Conservation (phyloP, 2,329 filamentous ascomycete genomes). For the Daldinia eschscholtzii region DNA sequence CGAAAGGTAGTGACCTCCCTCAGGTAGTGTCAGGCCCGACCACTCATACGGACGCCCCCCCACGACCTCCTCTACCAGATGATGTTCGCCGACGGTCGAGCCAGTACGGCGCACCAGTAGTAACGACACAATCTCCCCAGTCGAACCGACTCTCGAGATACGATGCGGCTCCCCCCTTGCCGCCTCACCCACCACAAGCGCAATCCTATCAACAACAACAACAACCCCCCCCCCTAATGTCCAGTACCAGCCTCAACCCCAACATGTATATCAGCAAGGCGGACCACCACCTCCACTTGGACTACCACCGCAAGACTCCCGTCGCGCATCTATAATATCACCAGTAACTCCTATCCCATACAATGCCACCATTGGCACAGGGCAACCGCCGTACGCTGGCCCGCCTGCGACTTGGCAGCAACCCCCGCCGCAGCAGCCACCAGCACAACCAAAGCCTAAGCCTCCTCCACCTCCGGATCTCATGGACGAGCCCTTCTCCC, state of each 20-base stretch:
- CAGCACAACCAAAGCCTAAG: slow-evolving; percentile 55
- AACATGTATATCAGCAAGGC: slow-evolving; percentile 38
- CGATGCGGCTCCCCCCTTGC: slow-evolving; percentile 52
- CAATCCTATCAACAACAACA: slow-evolving; percentile 48
- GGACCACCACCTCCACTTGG: background rate
- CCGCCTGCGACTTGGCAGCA: slow-evolving; percentile 49
- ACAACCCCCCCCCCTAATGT: slow-evolving; percentile 43
- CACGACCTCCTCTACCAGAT: slow-evolving; percentile 55
- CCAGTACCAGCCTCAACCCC: slow-evolving; percentile 47
- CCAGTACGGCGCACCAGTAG: slow-evolving; percentile 43
- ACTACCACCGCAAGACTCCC: slow-evolving; percentile 14
- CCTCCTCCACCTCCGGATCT: slow-evolving; percentile 65
- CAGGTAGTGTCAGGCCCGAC: slow-evolving; percentile 53
- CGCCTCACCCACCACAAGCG: slow-evolving; percentile 46
- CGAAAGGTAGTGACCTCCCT: slow-evolving; percentile 60
- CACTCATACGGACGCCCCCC: slow-evolving; percentile 49
- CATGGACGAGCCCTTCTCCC: slow-evolving; percentile 69
- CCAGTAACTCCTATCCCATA: slow-evolving; percentile 38
- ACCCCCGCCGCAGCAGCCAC: slow-evolving; percentile 44
- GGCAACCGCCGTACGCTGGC: slow-evolving; percentile 38
- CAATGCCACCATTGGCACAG: slow-evolving; percentile 28
- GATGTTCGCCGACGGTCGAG: slow-evolving; percentile 47
- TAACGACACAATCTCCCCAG: slow-evolving; percentile 39
- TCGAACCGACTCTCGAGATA: slow-evolving; percentile 52
- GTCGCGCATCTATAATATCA: slow-evolving; percentile 39